phyloP scores from a whole-genome alignment of 164 flowering plant genomes.

The Macadamia integrifolia region DNA sequence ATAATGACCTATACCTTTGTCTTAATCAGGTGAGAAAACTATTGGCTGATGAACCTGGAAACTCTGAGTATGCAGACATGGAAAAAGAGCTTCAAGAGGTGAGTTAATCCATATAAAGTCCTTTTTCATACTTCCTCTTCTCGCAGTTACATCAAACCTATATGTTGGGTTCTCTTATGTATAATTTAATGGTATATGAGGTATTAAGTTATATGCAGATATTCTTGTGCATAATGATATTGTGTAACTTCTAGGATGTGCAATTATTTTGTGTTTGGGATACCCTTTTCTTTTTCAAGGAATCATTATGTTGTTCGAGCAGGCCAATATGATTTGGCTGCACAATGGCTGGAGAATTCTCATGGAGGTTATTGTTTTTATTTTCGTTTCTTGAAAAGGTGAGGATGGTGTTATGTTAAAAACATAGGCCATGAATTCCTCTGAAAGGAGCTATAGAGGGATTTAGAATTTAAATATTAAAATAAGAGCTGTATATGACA shows the following conservation, averaged over 20 bases:
- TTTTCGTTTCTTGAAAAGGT: slow-evolving; percentile 38
- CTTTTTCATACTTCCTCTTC: slow-evolving; percentile 3
- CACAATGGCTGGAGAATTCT: slow-evolving; percentile 22
- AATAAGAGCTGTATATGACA: slow-evolving; percentile 16
- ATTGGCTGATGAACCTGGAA: slow-evolving; percentile 74
- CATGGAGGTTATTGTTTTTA: slow-evolving; percentile 23
- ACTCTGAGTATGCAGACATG: slow-evolving; percentile 90
- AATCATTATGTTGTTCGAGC: slow-evolving; percentile 46
- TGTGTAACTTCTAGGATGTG: background rate
- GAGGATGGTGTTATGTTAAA: slow-evolving; percentile 29
- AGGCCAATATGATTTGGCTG: slow-evolving; percentile 33
- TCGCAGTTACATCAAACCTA: background rate
- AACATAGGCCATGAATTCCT: slow-evolving; percentile 12
- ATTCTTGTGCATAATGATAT: background rate
- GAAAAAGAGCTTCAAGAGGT: slow-evolving; percentile 93
- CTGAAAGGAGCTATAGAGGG: slow-evolving; percentile 16
- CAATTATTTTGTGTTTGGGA: background rate
- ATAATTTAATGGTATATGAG: background rate
- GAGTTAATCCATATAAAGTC: slow-evolving; percentile 8
- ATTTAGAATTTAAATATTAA: slow-evolving; percentile 8
- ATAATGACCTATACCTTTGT: background rate
- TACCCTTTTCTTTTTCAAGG: slow-evolving; percentile 23
- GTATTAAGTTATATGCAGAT: background rate
- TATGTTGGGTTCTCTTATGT: background rate
- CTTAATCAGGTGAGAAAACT: slow-evolving; percentile 54